phyloP scores from a whole-genome alignment of 176 grass and related monocot genomes.

The Chloris gayana region DNA sequence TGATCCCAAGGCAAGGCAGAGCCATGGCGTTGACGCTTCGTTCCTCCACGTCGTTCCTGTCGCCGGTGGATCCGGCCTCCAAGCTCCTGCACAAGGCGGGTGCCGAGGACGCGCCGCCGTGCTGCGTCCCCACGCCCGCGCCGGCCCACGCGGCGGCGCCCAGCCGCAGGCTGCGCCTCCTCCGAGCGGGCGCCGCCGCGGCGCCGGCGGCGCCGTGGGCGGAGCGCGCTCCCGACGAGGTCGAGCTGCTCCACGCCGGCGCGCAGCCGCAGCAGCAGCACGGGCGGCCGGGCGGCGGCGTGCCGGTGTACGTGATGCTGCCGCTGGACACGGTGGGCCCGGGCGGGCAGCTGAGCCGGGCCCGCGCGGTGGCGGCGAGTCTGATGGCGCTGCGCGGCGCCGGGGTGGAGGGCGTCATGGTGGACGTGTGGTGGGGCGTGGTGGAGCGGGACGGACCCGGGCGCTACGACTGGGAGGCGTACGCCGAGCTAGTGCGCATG shows the following conservation, averaged over 20 bases:
- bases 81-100: constrained; percentile 55
- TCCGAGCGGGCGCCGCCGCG: background rate
- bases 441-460: constrained; percentile 75
- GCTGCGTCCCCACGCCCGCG: constrained; percentile 25
- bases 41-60: constrained; percentile 59
- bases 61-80: constrained; percentile 43
- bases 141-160: constrained; percentile 17
- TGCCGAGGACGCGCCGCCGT: constrained; percentile 41
- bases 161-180: constrained; percentile 30
- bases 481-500: constrained; percentile 85
- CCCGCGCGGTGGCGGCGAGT: constrained; percentile 67
- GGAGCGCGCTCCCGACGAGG: constrained; percentile 11
- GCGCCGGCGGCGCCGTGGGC: background rate
- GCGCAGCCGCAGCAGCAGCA: background rate
- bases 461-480: constrained; percentile 83
- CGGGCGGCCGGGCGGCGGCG: constrained; percentile 23
- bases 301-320: constrained; percentile 94
- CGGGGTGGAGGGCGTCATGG: constrained; percentile 96
- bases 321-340: constrained; percentile 81
- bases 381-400: constrained; percentile 78
- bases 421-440: constrained; percentile 96
- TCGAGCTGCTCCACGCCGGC: constrained; percentile 48
- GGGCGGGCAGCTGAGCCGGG: constrained; percentile 45
- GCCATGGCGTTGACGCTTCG: constrained; percentile 74
- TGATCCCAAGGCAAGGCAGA: background rate